Evolutionary conservation across 176 grass and related monocot species (phyloP), one percentile per base, ranked within the genome.

Genomic region (Triticum dicoccoides): DNA sequence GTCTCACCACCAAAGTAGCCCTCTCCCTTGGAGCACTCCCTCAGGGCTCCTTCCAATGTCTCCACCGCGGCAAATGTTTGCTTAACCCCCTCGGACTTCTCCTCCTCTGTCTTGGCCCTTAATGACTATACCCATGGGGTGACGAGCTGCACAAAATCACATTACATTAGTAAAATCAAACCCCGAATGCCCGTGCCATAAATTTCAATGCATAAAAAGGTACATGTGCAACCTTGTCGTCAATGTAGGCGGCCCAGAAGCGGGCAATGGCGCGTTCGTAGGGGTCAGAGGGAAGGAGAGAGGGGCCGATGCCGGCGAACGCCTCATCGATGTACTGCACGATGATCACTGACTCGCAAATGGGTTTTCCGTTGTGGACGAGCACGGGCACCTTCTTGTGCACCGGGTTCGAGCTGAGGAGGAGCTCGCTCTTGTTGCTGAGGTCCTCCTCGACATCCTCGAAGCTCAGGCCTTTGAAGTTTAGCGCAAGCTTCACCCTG

Each of bases 291-390:
- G 93, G 93, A 20, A 95, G 74, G 10, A 95, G 77, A 29, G 84
- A 2, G 9, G 79, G 79, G 18, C 78, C 80, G 32, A 5, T 64
- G 34, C 59, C 54, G 11, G 5, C 11, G 78, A 91, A 93, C 3
- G 73, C 82, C 54, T 94, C 95, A 1, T 97, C 92, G 2, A 97
- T 44, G 83, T 97, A 97, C 88, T 97, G 79, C 9, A 97, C 21
- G 76, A 97, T 92, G 65, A 97, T 4, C 47, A 65, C 29, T 0
- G 95, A 92, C 87, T 94, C 92, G 4, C 70, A 86, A 17, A 97
- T 0, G 4, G 92, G 80, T 69, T 27, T 82, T 10, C 87, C 85
- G 5, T 86, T 80, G 86, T 92, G 95, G 87, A 97, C 81, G 73
- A 97, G 83, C 65, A 97, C 92, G 3, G 94, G 94, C 0, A 97